These are phyloP conservation scores for Talaromyces sp. DNA, from an alignment of 2,329 filamentous ascomycete species.

Conservation along the genomic window DNA sequence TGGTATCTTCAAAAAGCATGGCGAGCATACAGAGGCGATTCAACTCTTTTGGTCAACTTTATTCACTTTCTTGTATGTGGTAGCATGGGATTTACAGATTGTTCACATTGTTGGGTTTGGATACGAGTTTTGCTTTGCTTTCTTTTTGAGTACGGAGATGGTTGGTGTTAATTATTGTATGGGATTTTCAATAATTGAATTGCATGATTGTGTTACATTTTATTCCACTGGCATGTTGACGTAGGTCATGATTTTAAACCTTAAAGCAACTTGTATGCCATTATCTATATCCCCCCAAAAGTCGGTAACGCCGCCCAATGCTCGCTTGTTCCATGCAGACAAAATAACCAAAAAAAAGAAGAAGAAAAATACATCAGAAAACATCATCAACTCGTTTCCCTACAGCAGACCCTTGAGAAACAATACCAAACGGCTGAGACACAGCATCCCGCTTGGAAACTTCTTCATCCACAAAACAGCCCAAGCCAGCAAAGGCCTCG, in stretches of 20 bases:
- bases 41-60: background rate
- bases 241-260: background rate
- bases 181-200: background rate
- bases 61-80: background rate
- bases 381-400: conserved; percentile 6
- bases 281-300: background rate
- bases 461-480: conserved; percentile 81
- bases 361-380: background rate
- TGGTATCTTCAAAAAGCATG: background rate
- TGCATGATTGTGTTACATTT: background rate
- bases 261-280: background rate
- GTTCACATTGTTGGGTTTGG: background rate
- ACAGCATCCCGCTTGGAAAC: conserved; percentile 26
- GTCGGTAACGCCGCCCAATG: background rate
- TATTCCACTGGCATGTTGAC: background rate
- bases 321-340: background rate
- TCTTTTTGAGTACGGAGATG: background rate
- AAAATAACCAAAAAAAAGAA: background rate
- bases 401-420: conserved; percentile 24
- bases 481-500: conserved; percentile 84
- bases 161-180: background rate
- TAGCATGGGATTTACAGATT: background rate
- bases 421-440: conserved; percentile 12
- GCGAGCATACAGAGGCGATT: background rate
- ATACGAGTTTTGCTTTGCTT: background rate